Evolutionary conservation across 108 stramenopile genomes (phyloP).

Genomic region (Parmales sp.): DNA sequence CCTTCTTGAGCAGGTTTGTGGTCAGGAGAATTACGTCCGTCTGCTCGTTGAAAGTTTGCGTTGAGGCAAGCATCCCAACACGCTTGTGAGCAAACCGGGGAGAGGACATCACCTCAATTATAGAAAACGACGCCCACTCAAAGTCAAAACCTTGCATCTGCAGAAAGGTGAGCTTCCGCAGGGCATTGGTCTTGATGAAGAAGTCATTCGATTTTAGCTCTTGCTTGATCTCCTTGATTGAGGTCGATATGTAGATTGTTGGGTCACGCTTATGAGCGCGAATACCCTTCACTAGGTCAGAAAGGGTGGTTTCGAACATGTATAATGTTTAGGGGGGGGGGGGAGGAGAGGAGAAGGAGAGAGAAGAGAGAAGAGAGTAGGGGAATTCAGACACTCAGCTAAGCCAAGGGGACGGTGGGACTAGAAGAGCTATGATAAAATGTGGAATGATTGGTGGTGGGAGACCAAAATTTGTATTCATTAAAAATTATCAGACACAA

Average conservation of each 20-base stretch:
- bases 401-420: too few relatives aligned
- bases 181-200: constrained; percentile 82
- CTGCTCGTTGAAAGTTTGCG: constrained; percentile 83
- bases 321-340: too few relatives aligned
- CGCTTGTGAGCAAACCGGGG: constrained; percentile 92
- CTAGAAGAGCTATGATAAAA: too few relatives aligned
- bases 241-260: constrained; percentile 76
- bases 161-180: constrained; percentile 94
- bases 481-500: too few relatives aligned
- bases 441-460: too few relatives aligned
- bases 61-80: constrained; percentile 85
- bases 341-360: background rate
- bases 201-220: constrained; percentile 85
- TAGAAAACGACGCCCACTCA: constrained; percentile 87
- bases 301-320: constrained; percentile 88
- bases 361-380: background rate
- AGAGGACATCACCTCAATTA: constrained; percentile 88
- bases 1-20: constrained; percentile 94
- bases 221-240: constrained; percentile 88
- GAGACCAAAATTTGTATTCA: too few relatives aligned
- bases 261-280: constrained; percentile 90
- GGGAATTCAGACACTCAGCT: too few relatives aligned
- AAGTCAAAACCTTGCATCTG: constrained; percentile 97
- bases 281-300: constrained; percentile 94
- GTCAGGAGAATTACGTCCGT: constrained; percentile 94